Percentiles rank a stretch among this genome's conserved stretches.
These are phyloP conservation scores for Przewalskia tangutica DNA, from an alignment of 257 asterid species.

Conservation along the genomic window DNA sequence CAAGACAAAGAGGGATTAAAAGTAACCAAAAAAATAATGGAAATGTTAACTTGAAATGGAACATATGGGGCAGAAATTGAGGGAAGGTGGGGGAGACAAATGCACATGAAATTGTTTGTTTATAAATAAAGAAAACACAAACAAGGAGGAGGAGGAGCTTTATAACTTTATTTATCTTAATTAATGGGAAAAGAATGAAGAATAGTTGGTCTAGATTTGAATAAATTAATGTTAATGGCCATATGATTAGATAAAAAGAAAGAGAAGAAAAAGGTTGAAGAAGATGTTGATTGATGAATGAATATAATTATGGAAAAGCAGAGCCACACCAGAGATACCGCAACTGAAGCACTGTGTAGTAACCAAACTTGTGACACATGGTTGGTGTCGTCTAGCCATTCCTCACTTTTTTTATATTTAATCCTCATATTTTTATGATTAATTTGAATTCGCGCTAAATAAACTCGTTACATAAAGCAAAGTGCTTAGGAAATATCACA, in stretches of 20 bases:
- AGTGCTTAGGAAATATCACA: too few relatives aligned
- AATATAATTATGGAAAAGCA: neutral
- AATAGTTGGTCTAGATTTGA: constrained; percentile 1
- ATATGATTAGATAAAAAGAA: constrained; percentile 10
- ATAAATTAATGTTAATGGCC: neutral
- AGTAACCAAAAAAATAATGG: neutral
- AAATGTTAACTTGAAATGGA: neutral
- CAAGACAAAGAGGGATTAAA: constrained; percentile 12
- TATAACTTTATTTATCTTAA: neutral
- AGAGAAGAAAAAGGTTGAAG: constrained; percentile 10
- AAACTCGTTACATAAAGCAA: too few relatives aligned
- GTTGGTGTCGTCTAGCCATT: constrained; percentile 5
- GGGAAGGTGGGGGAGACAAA: neutral
- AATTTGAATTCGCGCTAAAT: neutral
- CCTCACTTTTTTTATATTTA: too few relatives aligned
- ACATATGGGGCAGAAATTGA: neutral
- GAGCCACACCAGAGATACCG: constrained; percentile 9
- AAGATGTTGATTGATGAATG: neutral
- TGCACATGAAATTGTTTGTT: neutral
- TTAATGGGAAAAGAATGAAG: neutral
- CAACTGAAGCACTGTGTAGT: neutral
- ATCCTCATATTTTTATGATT: neutral
- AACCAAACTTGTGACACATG: constrained; percentile 24
- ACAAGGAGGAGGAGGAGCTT: neutral
- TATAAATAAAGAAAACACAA: neutral